A percentile compares a stretch with the other conserved stretches of the same genome.
These are phyloP conservation scores for Exophiala mesophila DNA, from an alignment of 2,329 filamentous ascomycete genomes.

Conservation along the genomic window DNA sequence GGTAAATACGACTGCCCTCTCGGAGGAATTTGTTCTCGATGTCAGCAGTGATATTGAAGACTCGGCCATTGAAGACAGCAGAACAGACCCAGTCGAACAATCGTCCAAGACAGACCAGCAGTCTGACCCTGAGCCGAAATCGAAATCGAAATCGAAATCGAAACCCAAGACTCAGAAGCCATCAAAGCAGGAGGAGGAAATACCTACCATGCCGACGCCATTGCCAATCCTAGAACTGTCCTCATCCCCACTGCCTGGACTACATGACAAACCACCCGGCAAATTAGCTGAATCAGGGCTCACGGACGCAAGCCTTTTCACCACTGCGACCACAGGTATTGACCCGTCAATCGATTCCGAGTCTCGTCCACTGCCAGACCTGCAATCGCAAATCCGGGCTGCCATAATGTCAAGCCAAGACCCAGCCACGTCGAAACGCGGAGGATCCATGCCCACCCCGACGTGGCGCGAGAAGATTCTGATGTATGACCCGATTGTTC, in stretches of 20 bases:
- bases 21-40: constrained; percentile 20
- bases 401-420: constrained; percentile 10
- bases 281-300: background rate
- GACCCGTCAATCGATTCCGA: too few relatives aligned
- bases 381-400: constrained; percentile 17
- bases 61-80: background rate
- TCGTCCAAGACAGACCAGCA: background rate
- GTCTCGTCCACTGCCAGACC: too few relatives aligned
- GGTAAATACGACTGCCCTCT: constrained; percentile 4
- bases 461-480: constrained; percentile 92
- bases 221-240: constrained; percentile 1
- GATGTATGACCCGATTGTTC: constrained; percentile 82
- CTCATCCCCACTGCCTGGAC: background rate
- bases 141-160: too few relatives aligned
- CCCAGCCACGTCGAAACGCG: background rate
- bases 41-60: constrained; percentile 22
- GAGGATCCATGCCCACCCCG: constrained; percentile 26
- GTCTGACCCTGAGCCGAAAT: background rate
- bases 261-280: background rate
- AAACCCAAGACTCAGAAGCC: constrained; percentile 1
- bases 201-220: constrained; percentile 11
- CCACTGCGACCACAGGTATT: too few relatives aligned
- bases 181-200: constrained; percentile 1
- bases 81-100: constrained; percentile 4
- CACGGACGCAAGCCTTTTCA: constrained; percentile 8